Percentiles rank a stretch among this genome's conserved stretches.
These are phyloP conservation scores for Dryas alaskensis DNA, from an alignment of 306 rosid species.

Conservation along the genomic window DNA sequence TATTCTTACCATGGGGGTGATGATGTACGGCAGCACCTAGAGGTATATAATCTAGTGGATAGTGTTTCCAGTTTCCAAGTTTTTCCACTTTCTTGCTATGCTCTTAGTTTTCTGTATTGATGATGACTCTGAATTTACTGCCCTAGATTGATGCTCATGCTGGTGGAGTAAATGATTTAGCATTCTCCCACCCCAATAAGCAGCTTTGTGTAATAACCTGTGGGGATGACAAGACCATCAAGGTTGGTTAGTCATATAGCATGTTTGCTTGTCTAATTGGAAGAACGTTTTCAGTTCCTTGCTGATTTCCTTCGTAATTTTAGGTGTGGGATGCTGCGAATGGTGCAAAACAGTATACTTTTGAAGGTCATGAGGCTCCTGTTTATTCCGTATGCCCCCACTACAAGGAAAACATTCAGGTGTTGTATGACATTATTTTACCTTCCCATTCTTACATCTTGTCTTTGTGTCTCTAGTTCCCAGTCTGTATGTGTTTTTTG, in stretches of 20 bases:
- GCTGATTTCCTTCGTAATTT: conserved; percentile 35
- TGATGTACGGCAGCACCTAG: conserved; percentile 73
- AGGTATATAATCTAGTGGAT: conserved; percentile 45
- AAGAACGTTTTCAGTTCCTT: conserved; percentile 12
- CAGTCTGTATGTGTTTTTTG: conserved; percentile 10
- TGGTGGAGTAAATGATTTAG: conserved; percentile 97
- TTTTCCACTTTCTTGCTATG: conserved; percentile 14
- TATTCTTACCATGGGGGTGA: conserved; percentile 74
- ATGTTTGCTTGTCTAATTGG: conserved; percentile 25
- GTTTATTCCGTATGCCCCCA: conserved; percentile 94
- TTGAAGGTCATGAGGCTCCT: conserved; percentile 95
- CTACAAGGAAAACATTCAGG: conserved; percentile 90
- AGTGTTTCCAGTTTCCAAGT: conserved; percentile 9
- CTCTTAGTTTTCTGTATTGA: conserved; percentile 9
- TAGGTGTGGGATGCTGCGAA: conserved; percentile 94
- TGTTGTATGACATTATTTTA: conserved; percentile 19
- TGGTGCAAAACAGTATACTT: conserved; percentile 66
- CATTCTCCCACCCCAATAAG: conserved; percentile 94
- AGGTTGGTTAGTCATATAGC: conserved; percentile 47
- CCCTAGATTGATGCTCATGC: conserved; percentile 90
- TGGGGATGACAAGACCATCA: conserved; percentile 93
- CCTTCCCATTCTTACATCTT: conserved; percentile 8
- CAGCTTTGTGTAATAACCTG: conserved; percentile 96
- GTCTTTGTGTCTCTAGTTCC: conserved; percentile 3
- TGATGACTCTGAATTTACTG: conserved; percentile 19